These are phyloP conservation scores for Drosera spatulata DNA, from an alignment of 179 eudicot genomes.

Conservation along the genomic window DNA sequence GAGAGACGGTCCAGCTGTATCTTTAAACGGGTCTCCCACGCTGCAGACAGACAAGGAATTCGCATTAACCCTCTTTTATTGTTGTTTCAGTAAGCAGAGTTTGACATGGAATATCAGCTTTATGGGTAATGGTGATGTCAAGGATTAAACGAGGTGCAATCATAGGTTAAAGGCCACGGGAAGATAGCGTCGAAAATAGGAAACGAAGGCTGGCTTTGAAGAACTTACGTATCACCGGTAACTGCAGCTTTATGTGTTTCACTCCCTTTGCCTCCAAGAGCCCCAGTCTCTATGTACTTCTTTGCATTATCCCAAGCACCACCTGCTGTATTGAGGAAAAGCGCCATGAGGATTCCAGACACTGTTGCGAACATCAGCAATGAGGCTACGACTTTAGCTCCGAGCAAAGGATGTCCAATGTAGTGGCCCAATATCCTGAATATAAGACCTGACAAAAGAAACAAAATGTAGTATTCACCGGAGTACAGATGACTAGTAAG, in stretches of 20 bases:
- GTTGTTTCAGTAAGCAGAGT: too few relatives aligned
- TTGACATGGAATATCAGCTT: too few relatives aligned
- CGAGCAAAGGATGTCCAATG: constrained; percentile 83
- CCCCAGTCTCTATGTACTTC: constrained; percentile 97
- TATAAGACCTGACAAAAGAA: constrained; percentile 42
- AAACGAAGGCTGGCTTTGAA: neutral
- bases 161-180: too few relatives aligned
- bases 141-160: too few relatives aligned
- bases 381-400: constrained; percentile 96
- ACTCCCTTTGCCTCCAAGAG: constrained; percentile 98
- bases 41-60: constrained; percentile 25
- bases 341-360: constrained; percentile 97
- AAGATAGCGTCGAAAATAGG: too few relatives aligned
- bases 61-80: too few relatives aligned
- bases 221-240: constrained; percentile 98
- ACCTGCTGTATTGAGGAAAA: constrained; percentile 94
- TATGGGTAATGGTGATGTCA: too few relatives aligned
- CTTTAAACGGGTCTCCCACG: constrained; percentile 95
- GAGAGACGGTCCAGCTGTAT: constrained; percentile 92
- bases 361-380: constrained; percentile 98
- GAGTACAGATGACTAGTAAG: neutral
- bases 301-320: constrained; percentile 99
- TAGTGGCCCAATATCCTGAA: constrained; percentile 82
- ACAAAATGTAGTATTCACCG: neutral
- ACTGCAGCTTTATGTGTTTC: constrained; percentile 94